phyloP scores from a whole-genome alignment of 345 rosid species.

The rapeseed (Brassica napus) region DNA sequence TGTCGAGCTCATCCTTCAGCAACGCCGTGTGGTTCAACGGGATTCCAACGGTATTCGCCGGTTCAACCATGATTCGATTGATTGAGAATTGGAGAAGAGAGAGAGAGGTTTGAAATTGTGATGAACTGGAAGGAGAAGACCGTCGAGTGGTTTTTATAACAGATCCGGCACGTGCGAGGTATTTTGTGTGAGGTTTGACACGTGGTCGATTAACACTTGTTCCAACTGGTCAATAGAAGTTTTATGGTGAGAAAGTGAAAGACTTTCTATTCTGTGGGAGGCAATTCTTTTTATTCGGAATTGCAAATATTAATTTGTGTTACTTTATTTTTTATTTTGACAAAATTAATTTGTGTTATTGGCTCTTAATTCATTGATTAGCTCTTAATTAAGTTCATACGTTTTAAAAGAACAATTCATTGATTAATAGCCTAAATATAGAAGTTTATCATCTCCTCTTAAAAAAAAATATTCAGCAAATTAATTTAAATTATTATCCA shows the following conservation, averaged over 20 bases:
- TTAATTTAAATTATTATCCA: not conserved
- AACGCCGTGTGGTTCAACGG: constrained; percentile 41
- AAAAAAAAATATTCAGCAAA: not conserved
- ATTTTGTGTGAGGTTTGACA: constrained; percentile 15
- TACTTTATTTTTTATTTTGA: not conserved
- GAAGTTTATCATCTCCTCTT: not conserved
- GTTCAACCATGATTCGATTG: constrained; percentile 49
- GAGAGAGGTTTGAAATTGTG: constrained; percentile 18
- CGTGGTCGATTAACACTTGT: constrained; percentile 20
- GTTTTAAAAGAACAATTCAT: not conserved
- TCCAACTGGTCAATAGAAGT: constrained; percentile 22
- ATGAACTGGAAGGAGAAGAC: constrained; percentile 3
- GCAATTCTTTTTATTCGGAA: constrained; percentile 3
- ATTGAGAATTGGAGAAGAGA: not conserved
- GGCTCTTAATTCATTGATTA: not conserved
- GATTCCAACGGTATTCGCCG: constrained; percentile 46
- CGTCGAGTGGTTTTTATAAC: constrained; percentile 17
- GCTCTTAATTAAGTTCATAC: not conserved
- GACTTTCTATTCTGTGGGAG: constrained; percentile 30
- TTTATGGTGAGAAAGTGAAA: constrained; percentile 28
- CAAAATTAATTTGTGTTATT: not conserved
- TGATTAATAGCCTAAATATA: not conserved
- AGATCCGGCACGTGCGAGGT: constrained; percentile 19
- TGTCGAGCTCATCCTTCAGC: constrained; percentile 87
- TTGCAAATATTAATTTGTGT: not conserved